Evolutionary conservation across 2,329 filamentous ascomycete genomes (phyloP).

Genomic region (Furcasterigmium furcatum): DNA sequence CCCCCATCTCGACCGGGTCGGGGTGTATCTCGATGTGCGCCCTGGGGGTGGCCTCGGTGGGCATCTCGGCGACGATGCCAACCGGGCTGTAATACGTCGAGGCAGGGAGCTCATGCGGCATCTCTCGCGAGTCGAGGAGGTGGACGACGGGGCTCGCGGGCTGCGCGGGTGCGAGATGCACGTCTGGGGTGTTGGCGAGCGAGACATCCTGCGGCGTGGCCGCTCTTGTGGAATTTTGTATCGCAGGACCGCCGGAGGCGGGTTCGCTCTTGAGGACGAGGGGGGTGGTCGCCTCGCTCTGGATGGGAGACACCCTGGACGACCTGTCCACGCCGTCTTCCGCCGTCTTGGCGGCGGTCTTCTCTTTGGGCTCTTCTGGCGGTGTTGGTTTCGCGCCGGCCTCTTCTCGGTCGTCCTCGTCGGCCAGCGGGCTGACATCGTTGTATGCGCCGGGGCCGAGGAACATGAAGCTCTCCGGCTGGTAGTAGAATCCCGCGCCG

Average conservation of each 20-base stretch:
- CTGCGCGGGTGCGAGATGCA: too few relatives aligned
- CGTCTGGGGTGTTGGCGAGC: neutral
- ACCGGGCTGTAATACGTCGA: constrained; percentile 32
- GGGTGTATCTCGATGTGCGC: constrained; percentile 40
- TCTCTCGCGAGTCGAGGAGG: constrained; percentile 29
- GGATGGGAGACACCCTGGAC: constrained; percentile 17
- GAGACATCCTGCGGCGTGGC: neutral
- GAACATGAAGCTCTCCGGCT: constrained; percentile 51
- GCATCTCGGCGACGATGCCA: constrained; percentile 44
- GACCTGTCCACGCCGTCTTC: neutral
- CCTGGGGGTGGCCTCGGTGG: constrained; percentile 36
- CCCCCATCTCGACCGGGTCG: constrained; percentile 40
- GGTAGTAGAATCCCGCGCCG: constrained; percentile 36
- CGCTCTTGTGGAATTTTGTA: neutral
- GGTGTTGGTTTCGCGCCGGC: neutral
- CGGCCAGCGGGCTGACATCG: constrained; percentile 39
- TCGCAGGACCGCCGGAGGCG: constrained; percentile 3
- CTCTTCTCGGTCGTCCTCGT: constrained; percentile 29
- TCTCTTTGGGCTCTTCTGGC: constrained; percentile 3
- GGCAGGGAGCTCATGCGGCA: constrained; percentile 25
- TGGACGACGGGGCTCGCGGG: constrained; percentile 15
- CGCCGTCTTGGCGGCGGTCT: neutral
- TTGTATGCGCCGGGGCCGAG: constrained; percentile 42
- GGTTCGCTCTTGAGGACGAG: constrained; percentile 16
- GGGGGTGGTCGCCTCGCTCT: constrained; percentile 20